Conservation (phyloP, 73 alveolate species). For the Breviolum minutum region DNA sequence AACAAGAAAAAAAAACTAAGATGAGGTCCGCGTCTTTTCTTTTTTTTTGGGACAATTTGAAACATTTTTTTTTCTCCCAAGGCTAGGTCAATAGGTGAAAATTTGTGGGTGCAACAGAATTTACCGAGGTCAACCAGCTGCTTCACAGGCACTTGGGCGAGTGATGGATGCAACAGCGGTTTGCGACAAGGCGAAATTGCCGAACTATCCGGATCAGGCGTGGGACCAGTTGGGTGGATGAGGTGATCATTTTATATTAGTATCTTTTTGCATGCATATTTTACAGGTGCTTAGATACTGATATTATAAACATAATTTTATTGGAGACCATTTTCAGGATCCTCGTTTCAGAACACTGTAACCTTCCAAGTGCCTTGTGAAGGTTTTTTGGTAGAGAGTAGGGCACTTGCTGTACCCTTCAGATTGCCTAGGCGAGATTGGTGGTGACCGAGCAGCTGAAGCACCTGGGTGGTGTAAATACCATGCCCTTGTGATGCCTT, state of each 20-base stretch:
- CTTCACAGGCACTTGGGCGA: conserved; percentile 14
- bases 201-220: conserved; percentile 28
- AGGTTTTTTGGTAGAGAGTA: too few species aligned
- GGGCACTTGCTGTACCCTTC: too few species aligned
- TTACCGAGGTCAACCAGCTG: conserved; percentile 23
- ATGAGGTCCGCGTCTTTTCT: background rate
- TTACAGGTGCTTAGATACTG: too few species aligned
- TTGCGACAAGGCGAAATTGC: conserved; percentile 53
- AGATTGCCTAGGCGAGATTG: conserved; percentile 24
- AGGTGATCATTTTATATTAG: background rate
- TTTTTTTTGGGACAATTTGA: background rate
- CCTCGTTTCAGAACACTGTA: too few species aligned
- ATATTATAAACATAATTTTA: too few species aligned
- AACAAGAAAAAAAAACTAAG: too few species aligned
- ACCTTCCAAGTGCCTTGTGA: too few species aligned
- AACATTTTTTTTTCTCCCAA: background rate
- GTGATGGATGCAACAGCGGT: conserved; percentile 16
- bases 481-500: conserved; percentile 23
- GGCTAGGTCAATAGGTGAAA: background rate
- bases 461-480: background rate
- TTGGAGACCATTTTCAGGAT: too few species aligned
- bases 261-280: too few species aligned
- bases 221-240: background rate
- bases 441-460: conserved; percentile 45
- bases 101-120: background rate